These are phyloP conservation scores for sorghum (Sorghum bicolor) DNA, from an alignment of 176 grass and related monocot genomes.

Conservation along the genomic window DNA sequence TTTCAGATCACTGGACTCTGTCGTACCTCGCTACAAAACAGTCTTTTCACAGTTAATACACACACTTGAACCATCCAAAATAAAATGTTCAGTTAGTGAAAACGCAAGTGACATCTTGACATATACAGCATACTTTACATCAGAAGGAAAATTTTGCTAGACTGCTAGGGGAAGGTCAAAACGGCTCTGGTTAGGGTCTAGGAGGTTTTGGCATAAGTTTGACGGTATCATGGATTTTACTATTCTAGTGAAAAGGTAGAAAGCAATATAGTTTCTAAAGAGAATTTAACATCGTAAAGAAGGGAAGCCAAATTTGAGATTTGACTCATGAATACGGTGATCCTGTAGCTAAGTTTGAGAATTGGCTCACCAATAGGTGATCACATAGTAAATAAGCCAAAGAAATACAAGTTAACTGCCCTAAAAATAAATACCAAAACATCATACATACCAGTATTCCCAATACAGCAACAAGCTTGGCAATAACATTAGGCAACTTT, in stretches of 20 bases:
- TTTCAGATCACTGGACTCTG: slow-evolving; percentile 55
- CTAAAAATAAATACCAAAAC: slow-evolving; percentile 9
- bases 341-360: not conserved
- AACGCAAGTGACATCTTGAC: not conserved
- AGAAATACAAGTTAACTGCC: not conserved
- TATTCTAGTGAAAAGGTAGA: not conserved
- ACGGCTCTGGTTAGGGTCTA: not conserved
- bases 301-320: not conserved
- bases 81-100: not conserved
- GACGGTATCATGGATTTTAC: not conserved
- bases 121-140: not conserved
- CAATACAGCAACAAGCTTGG: slow-evolving; percentile 72
- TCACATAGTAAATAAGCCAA: not conserved
- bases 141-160: not conserved
- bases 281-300: not conserved
- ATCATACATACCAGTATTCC: slow-evolving; percentile 68
- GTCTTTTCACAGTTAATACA: not conserved
- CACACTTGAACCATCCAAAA: not conserved
- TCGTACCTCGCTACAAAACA: slow-evolving; percentile 55
- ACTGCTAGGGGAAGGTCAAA: not conserved
- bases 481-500: slow-evolving; percentile 63
- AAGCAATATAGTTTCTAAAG: not conserved
- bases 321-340: not conserved
- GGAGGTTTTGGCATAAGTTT: slow-evolving; percentile 3
- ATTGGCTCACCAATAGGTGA: not conserved